Base-by-base conservation (phyloP, 2,329 filamentous ascomycete species). In the Aureobasidium sp. region DNA sequence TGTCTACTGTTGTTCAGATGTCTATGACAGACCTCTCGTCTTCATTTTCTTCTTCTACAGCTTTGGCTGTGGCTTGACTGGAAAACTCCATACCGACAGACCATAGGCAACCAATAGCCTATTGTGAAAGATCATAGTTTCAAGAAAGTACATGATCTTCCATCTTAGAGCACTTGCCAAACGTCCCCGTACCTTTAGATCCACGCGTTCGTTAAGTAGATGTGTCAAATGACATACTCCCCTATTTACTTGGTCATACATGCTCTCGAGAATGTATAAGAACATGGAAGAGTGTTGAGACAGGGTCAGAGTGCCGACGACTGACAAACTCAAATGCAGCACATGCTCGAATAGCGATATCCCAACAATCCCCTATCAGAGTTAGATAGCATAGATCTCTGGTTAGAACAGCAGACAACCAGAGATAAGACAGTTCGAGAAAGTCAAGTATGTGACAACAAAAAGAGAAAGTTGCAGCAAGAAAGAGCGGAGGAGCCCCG, bases 401-500 rank as follows among this genome's bases (percentile, higher is more conserved):
- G 4, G 50, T 39, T 2, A 29, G 8, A 5, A n/a, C 44, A 17
- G 26, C 13, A 29, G 24, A n/a, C 8, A 10, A 34, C 9, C 12
- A 37, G 5, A 13, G 12, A 55, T 5, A 29, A n/a, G 51, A 20
- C 26, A 27, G 9, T 34, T 15, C 17, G 32, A 34, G 15, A 32
- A 10, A 9, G 8, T 13, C 5, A 20, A 55, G 26, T 37, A 43
- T 41, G 51, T 55, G 51, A 55, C 15, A 41, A 32, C 7, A 41
- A 41, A 29, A 20, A 39, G 36, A 41, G 20, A 15, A 55, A 36
- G 26, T 55, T 20, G 26, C 51, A 41, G 37, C 24, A 53, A 41
- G 24, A 43, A 43, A 32, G 17, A 55, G 51, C 51, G 37, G 51
- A 55, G 51, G 51, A 41, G 37, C 37, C 41, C 51, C 50, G 50